Evolutionary conservation across 371 early-diverging fungal genomes (phyloP), one percentile per base, ranked within the genome.

Genomic region (Vairimorpha necatrix): DNA sequence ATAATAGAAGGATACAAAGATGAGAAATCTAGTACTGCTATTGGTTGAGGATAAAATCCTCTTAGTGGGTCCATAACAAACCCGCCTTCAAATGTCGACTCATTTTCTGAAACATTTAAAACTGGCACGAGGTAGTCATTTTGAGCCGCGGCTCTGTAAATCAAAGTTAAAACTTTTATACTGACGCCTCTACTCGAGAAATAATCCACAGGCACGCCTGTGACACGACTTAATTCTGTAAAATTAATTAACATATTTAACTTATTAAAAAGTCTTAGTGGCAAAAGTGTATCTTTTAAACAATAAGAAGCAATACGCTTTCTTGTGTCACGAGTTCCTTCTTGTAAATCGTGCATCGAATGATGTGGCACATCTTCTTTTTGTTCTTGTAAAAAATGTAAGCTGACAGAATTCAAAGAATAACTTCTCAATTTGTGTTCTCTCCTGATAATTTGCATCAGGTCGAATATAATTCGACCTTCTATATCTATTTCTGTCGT

Each of bases 1-100:
- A 99, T 99, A 80, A 99, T 99, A 11, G 96, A 95, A 11, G 99
- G 99, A 85, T 99, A 99, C 82, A 99, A 88, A 0, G 96, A 96
- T 0, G 91, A 91, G 86, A 98, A 99, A 89, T 99, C 99, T 24
- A 99, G 88, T 0, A 98, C 97, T 7, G 98, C 93, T 76, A 99
- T 94, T 0, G 97, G 97, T 2, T 88, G 86, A 69, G 91, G 89
- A 82, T 98, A 98, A 79, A 91, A 99, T 11, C 97, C 99, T 78
- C 89, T 91, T 54, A 88, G 87, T 28, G 99, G 98, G 58, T 98
- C 98, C 85, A 99, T 94, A 42, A 99, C 98, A 13, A 91, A 94
- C 14, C 96, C 99, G 48, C 99, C 99, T 85, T 95, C 95, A 81
- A 93, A 97, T 65, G 89, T 89, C 60, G 91, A 90, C n/a, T 93